These are phyloP conservation scores for Xylariaceae sp. DNA, from an alignment of 2,329 filamentous ascomycete species.

Conservation along the genomic window DNA sequence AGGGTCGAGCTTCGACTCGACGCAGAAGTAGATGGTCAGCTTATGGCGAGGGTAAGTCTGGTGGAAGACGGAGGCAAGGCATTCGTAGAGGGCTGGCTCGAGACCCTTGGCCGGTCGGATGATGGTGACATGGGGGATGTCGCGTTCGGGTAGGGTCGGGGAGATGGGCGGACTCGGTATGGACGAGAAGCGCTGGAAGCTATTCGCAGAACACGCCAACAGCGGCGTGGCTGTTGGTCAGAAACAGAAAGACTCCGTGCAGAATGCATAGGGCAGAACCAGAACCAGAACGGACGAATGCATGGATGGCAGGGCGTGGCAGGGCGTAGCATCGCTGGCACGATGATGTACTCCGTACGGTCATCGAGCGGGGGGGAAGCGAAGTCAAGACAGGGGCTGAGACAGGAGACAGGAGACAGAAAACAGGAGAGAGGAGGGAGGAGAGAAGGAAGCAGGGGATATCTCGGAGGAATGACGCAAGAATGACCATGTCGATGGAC, in stretches of 20 bases:
- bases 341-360: background rate
- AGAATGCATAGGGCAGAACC: too few species aligned
- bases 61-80: slow-evolving; percentile 76
- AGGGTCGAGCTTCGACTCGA: slow-evolving; percentile 68
- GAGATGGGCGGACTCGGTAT: slow-evolving; percentile 47
- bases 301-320: background rate
- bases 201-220: slow-evolving; percentile 23
- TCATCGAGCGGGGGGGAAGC: background rate
- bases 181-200: slow-evolving; percentile 50
- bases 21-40: slow-evolving; percentile 75
- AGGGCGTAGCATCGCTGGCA: too few species aligned
- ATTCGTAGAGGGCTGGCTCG: slow-evolving; percentile 86
- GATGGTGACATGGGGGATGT: slow-evolving; percentile 77
- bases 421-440: background rate
- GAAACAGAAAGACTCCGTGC: background rate
- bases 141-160: slow-evolving; percentile 43
- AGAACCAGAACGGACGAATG: background rate
- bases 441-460: background rate
- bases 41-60: slow-evolving; percentile 75
- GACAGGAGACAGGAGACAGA: background rate
- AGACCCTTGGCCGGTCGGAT: slow-evolving; percentile 91
- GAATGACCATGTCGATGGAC: too few species aligned
- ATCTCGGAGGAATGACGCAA: background rate
- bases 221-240: background rate
- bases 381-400: background rate